These are phyloP conservation scores for Odontarrhena argentea DNA, from an alignment of 345 rosid species.

Conservation along the genomic window DNA sequence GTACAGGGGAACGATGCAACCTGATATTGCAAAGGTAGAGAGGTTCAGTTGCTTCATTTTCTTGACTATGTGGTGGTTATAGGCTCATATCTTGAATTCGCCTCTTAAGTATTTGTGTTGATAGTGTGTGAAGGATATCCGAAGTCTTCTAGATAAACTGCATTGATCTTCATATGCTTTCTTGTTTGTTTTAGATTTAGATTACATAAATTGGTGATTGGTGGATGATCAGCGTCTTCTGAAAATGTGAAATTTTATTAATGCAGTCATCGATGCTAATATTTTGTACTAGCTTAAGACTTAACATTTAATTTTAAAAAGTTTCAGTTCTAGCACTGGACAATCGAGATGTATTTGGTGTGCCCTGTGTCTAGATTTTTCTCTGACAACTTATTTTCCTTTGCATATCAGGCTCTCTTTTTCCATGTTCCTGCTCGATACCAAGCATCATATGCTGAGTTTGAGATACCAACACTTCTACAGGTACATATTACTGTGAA, in stretches of 20 bases:
- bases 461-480: constrained; percentile 86
- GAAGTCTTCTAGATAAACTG: constrained; percentile 6
- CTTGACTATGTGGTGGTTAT: constrained; percentile 24
- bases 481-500: constrained; percentile 60
- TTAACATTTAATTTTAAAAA: constrained; percentile 5
- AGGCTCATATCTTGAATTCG: constrained; percentile 18
- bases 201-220: constrained; percentile 21
- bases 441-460: constrained; percentile 77
- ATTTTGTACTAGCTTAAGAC: constrained; percentile 1
- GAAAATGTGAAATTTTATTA: background rate
- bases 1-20: constrained; percentile 91
- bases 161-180: constrained; percentile 18
- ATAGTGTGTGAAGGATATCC: constrained; percentile 15
- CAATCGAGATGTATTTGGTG: constrained; percentile 8
- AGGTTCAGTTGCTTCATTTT: constrained; percentile 27
- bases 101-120: constrained; percentile 2
- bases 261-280: constrained; percentile 5
- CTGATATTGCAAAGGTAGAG: constrained; percentile 81
- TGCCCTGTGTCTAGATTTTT: background rate
- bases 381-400: constrained; percentile 31
- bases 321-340: background rate
- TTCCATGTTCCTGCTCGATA: constrained; percentile 87
- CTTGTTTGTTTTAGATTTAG: constrained; percentile 9
- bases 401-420: constrained; percentile 71
- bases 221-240: constrained; percentile 26